phyloP scores from a whole-genome alignment of 2,329 filamentous ascomycete species.

The Hirsutella rhossiliensis region DNA sequence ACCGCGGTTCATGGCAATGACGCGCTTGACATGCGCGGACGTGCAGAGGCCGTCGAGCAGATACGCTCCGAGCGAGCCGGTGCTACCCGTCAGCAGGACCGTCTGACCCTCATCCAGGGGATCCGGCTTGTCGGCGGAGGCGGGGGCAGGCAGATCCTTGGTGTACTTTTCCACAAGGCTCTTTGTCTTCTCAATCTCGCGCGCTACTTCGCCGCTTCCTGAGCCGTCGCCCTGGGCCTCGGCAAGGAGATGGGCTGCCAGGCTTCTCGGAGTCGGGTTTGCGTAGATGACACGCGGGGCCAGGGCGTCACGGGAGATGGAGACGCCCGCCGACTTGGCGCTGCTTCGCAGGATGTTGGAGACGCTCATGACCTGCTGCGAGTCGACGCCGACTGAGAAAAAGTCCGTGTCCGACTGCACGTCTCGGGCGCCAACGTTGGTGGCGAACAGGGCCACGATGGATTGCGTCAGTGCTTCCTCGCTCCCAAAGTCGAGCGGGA shows the following conservation, averaged over 20 bases:
- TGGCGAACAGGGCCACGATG: constrained; percentile 8
- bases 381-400: constrained; percentile 26
- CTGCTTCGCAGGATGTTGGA: constrained; percentile 8
- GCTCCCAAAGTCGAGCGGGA: constrained; percentile 9
- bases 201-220: not conserved
- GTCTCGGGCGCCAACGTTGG: constrained; percentile 5
- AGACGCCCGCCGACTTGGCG: constrained; percentile 7
- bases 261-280: constrained; percentile 13
- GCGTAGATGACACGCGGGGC: constrained; percentile 15
- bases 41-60: constrained; percentile 32
- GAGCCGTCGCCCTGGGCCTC: not conserved
- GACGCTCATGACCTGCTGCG: constrained; percentile 22
- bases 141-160: constrained; percentile 10
- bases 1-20: constrained; percentile 16
- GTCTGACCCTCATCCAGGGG: constrained; percentile 29
- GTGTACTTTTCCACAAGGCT: constrained; percentile 17
- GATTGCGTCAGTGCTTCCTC: constrained; percentile 11
- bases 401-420: constrained; percentile 19
- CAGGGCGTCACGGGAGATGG: constrained; percentile 4
- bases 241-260: constrained; percentile 9
- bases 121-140: constrained; percentile 8
- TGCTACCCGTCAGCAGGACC: constrained; percentile 75
- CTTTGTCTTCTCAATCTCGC: constrained; percentile 3
- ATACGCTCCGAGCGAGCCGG: constrained; percentile 77
- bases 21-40: constrained; percentile 8